Conservation (phyloP, 2,329 filamentous ascomycete species). For the Chrysoporthe austroafricana region DNA sequence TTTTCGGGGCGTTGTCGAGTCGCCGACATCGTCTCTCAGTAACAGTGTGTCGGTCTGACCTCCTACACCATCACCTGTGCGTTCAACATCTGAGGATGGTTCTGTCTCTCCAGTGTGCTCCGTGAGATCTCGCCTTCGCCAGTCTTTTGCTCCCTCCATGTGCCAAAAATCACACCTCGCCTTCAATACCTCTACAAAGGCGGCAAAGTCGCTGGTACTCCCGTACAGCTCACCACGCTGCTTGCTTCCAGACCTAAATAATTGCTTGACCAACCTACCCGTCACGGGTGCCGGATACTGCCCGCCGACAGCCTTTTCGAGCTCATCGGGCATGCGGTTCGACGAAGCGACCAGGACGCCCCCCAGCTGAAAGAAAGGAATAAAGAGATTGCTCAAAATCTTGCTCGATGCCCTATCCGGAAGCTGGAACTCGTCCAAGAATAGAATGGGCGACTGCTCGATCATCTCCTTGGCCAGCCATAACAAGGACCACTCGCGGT, state of each 20-base stretch:
- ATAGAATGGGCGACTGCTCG: conserved; percentile 74
- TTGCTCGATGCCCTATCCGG: conserved; percentile 79
- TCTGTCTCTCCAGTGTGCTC: conserved; percentile 17
- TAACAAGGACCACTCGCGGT: conserved; percentile 68
- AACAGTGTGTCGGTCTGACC: conserved; percentile 14
- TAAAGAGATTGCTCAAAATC: conserved; percentile 78
- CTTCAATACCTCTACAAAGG: conserved; percentile 75
- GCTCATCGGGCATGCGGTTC: conserved; percentile 82
- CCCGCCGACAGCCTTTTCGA: conserved; percentile 74
- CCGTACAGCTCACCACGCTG: conserved; percentile 57
- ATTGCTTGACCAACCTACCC: conserved; percentile 54
- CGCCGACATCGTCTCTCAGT: conserved; percentile 18
- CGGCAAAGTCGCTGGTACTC: conserved; percentile 72
- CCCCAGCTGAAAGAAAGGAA: conserved; percentile 79
- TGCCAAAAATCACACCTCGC: conserved; percentile 83
- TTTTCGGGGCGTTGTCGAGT: conserved; percentile 34
- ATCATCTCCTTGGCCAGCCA: conserved; percentile 78
- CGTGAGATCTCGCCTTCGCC: conserved; percentile 59
- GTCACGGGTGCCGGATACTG: conserved; percentile 64
- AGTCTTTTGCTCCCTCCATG: conserved; percentile 77
- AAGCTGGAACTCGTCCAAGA: conserved; percentile 83
- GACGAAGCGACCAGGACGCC: conserved; percentile 80
- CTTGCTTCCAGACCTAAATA: conserved; percentile 45
- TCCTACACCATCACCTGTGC: not conserved
- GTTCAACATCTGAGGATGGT: not conserved